Evolutionary conservation across 306 rosid species (phyloP).

Genomic region (Carpinus fangiana): DNA sequence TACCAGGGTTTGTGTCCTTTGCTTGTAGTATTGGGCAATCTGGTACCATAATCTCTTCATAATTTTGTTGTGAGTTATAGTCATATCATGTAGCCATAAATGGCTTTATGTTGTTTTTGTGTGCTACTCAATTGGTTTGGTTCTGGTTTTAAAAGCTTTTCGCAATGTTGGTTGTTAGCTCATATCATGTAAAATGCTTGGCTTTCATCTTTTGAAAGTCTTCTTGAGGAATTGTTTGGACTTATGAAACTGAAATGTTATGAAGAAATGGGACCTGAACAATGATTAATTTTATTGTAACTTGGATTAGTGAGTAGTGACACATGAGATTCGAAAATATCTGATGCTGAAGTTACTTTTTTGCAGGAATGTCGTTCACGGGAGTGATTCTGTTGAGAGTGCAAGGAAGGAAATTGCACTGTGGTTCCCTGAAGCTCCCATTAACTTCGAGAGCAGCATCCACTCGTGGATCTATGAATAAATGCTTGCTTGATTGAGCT

Average conservation of each 20-base stretch:
- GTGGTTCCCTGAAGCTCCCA: conserved; percentile 91
- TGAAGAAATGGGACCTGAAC: background rate
- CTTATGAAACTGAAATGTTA: background rate
- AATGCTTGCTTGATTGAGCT: background rate
- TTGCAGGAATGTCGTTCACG: conserved; percentile 88
- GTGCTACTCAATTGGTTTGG: background rate
- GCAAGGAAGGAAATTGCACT: conserved; percentile 81
- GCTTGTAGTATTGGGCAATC: background rate
- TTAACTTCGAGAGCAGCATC: conserved; percentile 70
- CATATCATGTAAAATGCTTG: background rate
- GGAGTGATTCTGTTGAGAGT: conserved; percentile 89
- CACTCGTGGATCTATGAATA: conserved; percentile 84
- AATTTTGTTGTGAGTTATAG: background rate
- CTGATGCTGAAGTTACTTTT: background rate
- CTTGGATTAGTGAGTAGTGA: too few species aligned
- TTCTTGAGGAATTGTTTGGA: background rate
- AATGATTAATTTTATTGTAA: too few species aligned
- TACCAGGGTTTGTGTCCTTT: background rate
- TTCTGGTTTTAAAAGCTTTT: background rate
- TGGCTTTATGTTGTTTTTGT: background rate
- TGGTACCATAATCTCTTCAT: background rate
- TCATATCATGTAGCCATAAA: background rate
- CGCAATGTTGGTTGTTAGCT: background rate
- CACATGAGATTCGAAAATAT: background rate
- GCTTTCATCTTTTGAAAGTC: too few species aligned